These are phyloP conservation scores for Rhizopus stolonifer DNA, from an alignment of 371 early-diverging fungal species.

Conservation along the genomic window DNA sequence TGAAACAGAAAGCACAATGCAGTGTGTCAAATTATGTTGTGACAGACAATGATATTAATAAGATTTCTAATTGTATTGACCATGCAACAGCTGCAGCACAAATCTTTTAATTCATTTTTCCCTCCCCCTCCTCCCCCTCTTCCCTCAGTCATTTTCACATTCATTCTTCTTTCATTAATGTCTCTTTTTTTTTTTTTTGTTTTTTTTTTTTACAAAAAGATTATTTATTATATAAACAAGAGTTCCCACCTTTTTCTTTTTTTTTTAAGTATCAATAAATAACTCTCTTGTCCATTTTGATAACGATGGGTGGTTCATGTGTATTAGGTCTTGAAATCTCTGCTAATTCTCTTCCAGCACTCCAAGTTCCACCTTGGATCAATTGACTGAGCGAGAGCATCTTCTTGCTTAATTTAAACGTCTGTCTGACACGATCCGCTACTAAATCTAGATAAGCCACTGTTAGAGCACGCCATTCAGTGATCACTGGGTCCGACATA, in stretches of 20 bases:
- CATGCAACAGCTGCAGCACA: background rate
- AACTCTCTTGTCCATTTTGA: constrained; percentile 41
- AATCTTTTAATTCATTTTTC: background rate
- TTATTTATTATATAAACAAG: too few relatives aligned
- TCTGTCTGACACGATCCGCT: constrained; percentile 65
- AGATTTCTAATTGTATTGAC: background rate
- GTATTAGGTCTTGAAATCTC: constrained; percentile 75
- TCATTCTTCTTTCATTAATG: too few relatives aligned
- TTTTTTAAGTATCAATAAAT: constrained; percentile 13
- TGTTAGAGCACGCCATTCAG: constrained; percentile 94
- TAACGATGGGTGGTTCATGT: constrained; percentile 87
- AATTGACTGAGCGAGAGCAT: constrained; percentile 77
- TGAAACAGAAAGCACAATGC: constrained; percentile 21
- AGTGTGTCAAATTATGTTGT: background rate
- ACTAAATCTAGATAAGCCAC: constrained; percentile 81
- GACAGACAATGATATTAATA: background rate
- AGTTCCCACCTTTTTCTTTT: background rate
- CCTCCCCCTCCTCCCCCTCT: background rate
- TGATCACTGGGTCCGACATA: constrained; percentile 78
- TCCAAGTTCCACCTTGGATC: constrained; percentile 90
- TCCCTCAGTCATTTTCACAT: too few relatives aligned
- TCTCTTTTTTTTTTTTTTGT: too few relatives aligned
- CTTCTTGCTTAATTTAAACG: constrained; percentile 55
- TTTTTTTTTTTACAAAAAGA: constrained; percentile 1
- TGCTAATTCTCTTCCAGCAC: constrained; percentile 87